phyloP scores from a whole-genome alignment of 495 filamentous ascomycete genomes.

The Viridothelium virens region DNA sequence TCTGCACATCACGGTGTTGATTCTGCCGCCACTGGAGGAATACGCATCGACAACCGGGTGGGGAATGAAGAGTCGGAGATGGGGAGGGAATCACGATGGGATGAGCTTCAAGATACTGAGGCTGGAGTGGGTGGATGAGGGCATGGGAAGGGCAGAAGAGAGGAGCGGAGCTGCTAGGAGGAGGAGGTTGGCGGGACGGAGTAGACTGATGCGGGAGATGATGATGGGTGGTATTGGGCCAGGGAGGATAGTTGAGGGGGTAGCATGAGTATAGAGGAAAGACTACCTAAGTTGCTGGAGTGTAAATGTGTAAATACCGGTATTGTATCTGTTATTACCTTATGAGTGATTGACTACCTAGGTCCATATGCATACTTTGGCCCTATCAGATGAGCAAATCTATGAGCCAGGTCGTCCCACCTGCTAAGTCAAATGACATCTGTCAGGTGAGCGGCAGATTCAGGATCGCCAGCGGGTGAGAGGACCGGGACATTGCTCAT shows the following conservation, averaged over 20 bases:
- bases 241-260: neutral
- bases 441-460: too few species aligned
- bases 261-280: neutral
- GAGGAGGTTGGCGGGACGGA: neutral
- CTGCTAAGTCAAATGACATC: too few species aligned
- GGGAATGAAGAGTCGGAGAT: conserved; percentile 72
- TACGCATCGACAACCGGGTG: conserved; percentile 67
- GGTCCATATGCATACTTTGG: too few species aligned
- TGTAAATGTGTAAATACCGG: neutral
- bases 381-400: too few species aligned
- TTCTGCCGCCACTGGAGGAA: conserved; percentile 67
- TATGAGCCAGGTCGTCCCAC: too few species aligned
- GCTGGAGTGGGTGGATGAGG: conserved; percentile 74
- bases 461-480: too few species aligned
- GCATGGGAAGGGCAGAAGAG: conserved; percentile 36
- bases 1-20: conserved; percentile 72
- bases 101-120: conserved; percentile 77
- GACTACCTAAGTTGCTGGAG: too few species aligned
- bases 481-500: too few species aligned
- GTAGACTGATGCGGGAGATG: conserved; percentile 2
- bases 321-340: too few species aligned
- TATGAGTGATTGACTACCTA: too few species aligned
- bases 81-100: conserved; percentile 68
- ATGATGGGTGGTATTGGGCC: neutral
- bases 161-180: neutral